Base-by-base conservation (phyloP, 192 early-diverging fungal species). In the Backusella luteola region DNA sequence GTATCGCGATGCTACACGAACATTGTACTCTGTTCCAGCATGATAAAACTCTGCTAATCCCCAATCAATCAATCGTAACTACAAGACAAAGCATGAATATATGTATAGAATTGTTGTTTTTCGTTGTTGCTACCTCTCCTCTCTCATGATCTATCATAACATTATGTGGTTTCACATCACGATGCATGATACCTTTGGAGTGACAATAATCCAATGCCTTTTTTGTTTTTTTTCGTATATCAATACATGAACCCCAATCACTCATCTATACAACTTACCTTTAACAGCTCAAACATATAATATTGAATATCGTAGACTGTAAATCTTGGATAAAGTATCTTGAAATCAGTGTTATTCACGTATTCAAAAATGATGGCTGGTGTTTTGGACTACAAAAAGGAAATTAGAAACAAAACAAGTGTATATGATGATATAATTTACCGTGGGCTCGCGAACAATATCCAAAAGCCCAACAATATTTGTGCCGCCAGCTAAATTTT, bases 81-180 rank as follows among this genome's bases (percentile, higher is more conserved):
- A 86, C 44, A 41, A 38, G 35, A 29, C 9, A 26, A 12, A 3
- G 21, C 9, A 66, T 8, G 3, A 17, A 35, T 63, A 21, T 63
- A 14, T 68, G 35, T 19, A 68, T 26, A 36, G n/a, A 14, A 53
- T 41, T 3, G 7, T n/a, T 34, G 12, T 53, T 59, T 4, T 49
- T 59, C 0, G 0, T 8, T 69, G 17, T 36, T 21, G 21, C 34
- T 67, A 75, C 74, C 80, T 91, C 93, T 73, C 95, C 92, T 81
- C 94, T 94, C 80, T 95, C 94, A 78, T 99, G 97, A 82, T 99
- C 98, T 79, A 99, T 99, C 98, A 99, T 99, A n/a, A 99, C 96
- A 75, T 98, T 98, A 85, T 97, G 97, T 34, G 98, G 98, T 83
- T 99, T 99, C 77, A 99, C 97, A 84, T 99, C 98, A 68, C 98